Base-by-base conservation (phyloP, 2,329 filamentous ascomycete species). In the Mycosphaerella arachidis region DNA sequence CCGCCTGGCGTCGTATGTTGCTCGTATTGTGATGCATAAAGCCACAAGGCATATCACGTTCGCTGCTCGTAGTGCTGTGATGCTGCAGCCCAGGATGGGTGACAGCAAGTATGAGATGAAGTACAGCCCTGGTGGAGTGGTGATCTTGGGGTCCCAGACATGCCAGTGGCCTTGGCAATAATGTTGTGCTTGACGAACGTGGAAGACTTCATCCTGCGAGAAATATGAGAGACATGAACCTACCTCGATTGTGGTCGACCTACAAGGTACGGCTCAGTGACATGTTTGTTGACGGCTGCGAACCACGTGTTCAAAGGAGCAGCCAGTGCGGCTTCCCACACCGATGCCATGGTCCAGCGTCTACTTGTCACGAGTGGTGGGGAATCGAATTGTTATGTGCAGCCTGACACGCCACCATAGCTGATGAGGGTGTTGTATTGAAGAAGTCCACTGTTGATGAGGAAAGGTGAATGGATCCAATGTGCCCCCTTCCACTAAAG, bases 141-240 rank as follows among this genome's bases (percentile, higher is more conserved):
- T 99, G 71, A 99, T 94, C 74, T 97, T 99, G 61, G 93, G 88
- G 75, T 99, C 92, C 94, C 94, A 99, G 58, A 90, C 81, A 12
- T 75, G 72, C 77, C 88, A 96, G 56, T 83, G 82, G 10, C 88
- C 87, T 45, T 83, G 74, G 74, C 92, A 97, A 74, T 96, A 99
- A 31, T 84, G 85, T 69, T 96, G 91, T 0, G 92, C 92, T 76
- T 99, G 94, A 0, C 91, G 90, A 24, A 97, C 87, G 73, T 99
- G 91, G 64, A 94, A 95, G 31, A 91, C 79, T 72, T 95, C 91
- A 72, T 95, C 91, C 90, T 93, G 63, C 35, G 40, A 48, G 52
- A 24, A 43, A 55, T 45, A 67, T 67, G 60, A 69, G 65, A 70
- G 48, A 55, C 18, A 51, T 6, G 29, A 45, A 54, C 66, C 65